Evolutionary conservation across 495 filamentous ascomycete species (phyloP), one percentile per base, ranked within the genome.

Genomic region (Cudoniella acicularis): DNA sequence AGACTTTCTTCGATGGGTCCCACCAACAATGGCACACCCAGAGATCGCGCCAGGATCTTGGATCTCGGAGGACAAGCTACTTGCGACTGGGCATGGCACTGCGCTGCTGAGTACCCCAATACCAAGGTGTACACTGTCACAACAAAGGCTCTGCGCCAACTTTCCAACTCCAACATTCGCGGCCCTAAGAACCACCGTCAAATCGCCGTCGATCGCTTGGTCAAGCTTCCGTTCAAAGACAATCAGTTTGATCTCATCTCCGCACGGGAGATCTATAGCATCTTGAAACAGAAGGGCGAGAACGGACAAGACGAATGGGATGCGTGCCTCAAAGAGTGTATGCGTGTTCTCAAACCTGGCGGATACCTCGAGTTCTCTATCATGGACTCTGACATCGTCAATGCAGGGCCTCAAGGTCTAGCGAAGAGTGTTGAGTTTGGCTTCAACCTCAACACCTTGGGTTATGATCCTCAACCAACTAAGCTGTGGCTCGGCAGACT

Each of bases 1-100:
- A 71, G 74, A 41, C 75, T 75, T 50, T 78, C 76, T 52, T 73
- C 73, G 64, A 76, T 79, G 63, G 75, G 70, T 0, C 71, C 72
- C 20, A 68, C 63, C 40, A 42, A 58, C 22, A 64, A 73, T 52
- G 76, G 79, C 30, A 69, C 75, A 22, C 68, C 70, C 48, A 70
- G 72, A 24, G 76, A 80, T 56, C 75, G 79, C 42, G 81, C 82
- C 2, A 77, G 90, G 26, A 88, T 98, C 49, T 80, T 98, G 36
- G 94, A 98, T 67, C 84, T 98, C 26, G 91, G 89, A 20, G 94
- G 94, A 43, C 87, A 91, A 67, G 81, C 84, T 2, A 80, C 87
- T 10, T 91, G 90, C 68, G 92, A 95, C 73, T 98, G 94, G 94
- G 95, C 88, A 24, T 98, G 94, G 94, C 85, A 93, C 69, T 85